phyloP scores from a whole-genome alignment of 2,329 filamentous ascomycete genomes.

The Fusarium dlaminii region DNA sequence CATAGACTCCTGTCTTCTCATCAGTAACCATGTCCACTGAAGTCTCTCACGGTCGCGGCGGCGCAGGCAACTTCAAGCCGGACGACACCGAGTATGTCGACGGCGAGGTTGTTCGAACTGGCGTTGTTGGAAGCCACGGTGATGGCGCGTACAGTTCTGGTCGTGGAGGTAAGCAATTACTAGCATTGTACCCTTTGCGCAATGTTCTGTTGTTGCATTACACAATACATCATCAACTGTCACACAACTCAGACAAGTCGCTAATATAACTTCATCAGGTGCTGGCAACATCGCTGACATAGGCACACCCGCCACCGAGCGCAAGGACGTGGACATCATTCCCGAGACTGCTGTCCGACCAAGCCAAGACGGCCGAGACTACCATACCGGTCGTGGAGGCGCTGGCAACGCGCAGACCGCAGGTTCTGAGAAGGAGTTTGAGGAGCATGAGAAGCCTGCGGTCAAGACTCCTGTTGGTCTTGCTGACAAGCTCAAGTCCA shows the following conservation, averaged over 20 bases:
- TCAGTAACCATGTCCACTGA: conserved; percentile 52
- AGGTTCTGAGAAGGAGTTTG: conserved; percentile 45
- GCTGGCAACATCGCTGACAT: conserved; percentile 67
- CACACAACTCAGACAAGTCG: not conserved
- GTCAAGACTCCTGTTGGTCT: conserved; percentile 52
- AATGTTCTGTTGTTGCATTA: not conserved
- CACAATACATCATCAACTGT: not conserved
- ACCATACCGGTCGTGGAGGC: conserved; percentile 69
- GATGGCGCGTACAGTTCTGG: conserved; percentile 69
- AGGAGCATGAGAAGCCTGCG: conserved; percentile 43
- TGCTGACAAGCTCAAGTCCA: conserved; percentile 67
- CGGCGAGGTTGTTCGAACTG: conserved; percentile 68
- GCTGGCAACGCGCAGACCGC: conserved; percentile 63
- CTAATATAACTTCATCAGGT: conserved; percentile 50
- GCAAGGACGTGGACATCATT: conserved; percentile 62
- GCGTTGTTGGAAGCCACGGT: conserved; percentile 63
- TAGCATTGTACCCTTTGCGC: not conserved
- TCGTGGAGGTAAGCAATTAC: conserved; percentile 60
- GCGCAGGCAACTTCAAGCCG: conserved; percentile 68
- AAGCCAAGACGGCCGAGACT: conserved; percentile 58
- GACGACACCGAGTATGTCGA: conserved; percentile 70
- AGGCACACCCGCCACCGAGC: conserved; percentile 50
- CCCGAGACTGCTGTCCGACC: conserved; percentile 62
- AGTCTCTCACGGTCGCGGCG: conserved; percentile 69
- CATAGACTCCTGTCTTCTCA: conserved; percentile 3